phyloP scores from a whole-genome alignment of 2,329 filamentous ascomycete genomes.

The Aspergillus fischeri region DNA sequence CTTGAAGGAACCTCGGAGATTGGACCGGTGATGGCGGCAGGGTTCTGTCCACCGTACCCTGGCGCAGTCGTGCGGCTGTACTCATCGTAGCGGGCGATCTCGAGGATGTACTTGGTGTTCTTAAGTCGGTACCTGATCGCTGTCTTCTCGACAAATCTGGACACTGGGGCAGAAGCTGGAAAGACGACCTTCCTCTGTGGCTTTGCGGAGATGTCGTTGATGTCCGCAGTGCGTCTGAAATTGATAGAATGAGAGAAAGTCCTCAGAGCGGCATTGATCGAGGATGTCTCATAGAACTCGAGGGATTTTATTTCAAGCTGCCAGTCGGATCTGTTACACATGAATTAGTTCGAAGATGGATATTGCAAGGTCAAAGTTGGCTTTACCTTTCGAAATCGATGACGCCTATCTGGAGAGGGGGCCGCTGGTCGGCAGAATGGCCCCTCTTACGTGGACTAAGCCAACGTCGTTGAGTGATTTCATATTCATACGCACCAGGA shows the following conservation, averaged over 20 bases:
- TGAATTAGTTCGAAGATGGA: slow-evolving; percentile 3
- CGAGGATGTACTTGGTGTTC: slow-evolving; percentile 39
- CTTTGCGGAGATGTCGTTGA: slow-evolving; percentile 19
- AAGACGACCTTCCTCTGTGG: slow-evolving; percentile 30
- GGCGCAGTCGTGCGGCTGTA: slow-evolving; percentile 19
- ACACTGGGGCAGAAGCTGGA: slow-evolving; percentile 21
- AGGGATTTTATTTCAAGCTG: slow-evolving; percentile 39
- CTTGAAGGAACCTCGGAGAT: slow-evolving; percentile 24
- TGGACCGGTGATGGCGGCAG: slow-evolving; percentile 3
- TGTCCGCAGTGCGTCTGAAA: slow-evolving; percentile 17
- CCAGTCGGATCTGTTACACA: slow-evolving; percentile 34
- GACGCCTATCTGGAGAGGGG: slow-evolving; percentile 33
- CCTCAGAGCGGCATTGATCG: slow-evolving; percentile 23
- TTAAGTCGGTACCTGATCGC: slow-evolving; percentile 37
- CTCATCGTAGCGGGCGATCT: slow-evolving; percentile 41
- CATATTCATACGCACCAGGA: slow-evolving; percentile 28
- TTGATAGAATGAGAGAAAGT: slow-evolving; percentile 28
- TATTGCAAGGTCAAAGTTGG: not conserved
- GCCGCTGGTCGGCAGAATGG: slow-evolving; percentile 16
- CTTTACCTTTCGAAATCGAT: slow-evolving; percentile 36
- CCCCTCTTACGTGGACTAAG: slow-evolving; percentile 24
- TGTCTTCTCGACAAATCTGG: slow-evolving; percentile 36
- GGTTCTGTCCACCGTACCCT: slow-evolving; percentile 11
- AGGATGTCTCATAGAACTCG: slow-evolving; percentile 30
- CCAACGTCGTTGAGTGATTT: slow-evolving; percentile 34